Percentiles rank a stretch among this genome's conserved stretches.
Evolutionary conservation across 148 eudicot genomes (phyloP).

Genomic region (Camellia granthamiana): DNA sequence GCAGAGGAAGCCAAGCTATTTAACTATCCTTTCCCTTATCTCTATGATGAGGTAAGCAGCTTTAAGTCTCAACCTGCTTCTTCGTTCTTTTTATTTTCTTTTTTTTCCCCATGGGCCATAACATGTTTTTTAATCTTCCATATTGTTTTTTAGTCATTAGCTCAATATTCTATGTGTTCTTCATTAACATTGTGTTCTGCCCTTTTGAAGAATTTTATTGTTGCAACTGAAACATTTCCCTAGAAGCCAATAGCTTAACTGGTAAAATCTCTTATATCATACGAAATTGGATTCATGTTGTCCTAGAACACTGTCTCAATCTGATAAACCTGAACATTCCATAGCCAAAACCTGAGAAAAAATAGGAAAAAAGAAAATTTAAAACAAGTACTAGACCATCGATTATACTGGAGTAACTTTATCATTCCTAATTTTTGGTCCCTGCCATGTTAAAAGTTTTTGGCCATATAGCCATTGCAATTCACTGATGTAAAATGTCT

Average conservation of each 20-base stretch:
- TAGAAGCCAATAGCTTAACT: background rate
- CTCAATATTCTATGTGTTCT: background rate
- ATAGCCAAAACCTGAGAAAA: background rate
- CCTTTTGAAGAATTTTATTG: background rate
- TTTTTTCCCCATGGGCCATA: background rate
- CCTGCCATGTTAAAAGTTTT: background rate
- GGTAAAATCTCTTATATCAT: background rate
- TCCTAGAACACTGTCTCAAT: background rate
- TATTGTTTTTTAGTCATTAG: background rate
- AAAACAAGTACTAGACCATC: background rate
- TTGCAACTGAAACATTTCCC: background rate
- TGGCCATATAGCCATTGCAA: no score
- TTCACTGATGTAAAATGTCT: no score
- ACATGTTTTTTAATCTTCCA: background rate
- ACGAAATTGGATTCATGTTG: background rate
- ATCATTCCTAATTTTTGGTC: background rate
- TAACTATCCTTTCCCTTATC: constrained; percentile 90
- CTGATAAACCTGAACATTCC: background rate
- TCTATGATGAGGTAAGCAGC: constrained; percentile 74
- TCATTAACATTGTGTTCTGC: background rate
- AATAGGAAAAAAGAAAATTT: no score
- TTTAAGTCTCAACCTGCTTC: constrained; percentile 4
- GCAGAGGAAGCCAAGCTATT: constrained; percentile 79
- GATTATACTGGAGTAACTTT: background rate
- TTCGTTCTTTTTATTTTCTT: background rate